Conservation (phyloP, 495 filamentous ascomycete species). For the Annulohypoxylon moriforme region DNA sequence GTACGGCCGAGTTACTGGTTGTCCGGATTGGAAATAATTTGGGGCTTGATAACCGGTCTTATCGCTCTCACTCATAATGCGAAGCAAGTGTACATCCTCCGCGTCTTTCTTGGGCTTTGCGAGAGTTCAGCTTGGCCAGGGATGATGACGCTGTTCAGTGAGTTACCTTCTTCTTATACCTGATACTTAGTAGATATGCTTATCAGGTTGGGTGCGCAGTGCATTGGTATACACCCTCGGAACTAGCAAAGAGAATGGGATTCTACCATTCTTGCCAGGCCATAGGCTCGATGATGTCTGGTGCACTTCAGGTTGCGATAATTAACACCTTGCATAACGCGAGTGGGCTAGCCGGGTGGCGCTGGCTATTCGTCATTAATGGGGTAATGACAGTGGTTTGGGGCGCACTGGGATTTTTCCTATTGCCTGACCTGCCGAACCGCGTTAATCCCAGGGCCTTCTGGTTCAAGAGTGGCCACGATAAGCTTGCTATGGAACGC, state of each 20-base stretch:
- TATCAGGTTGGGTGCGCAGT: constrained; percentile 25
- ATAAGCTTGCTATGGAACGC: constrained; percentile 44
- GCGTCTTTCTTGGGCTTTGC: constrained; percentile 65
- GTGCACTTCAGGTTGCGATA: constrained; percentile 65
- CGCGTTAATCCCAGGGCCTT: constrained; percentile 51
- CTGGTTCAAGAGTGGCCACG: constrained; percentile 51
- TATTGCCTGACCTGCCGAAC: constrained; percentile 63
- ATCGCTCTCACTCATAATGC: constrained; percentile 47
- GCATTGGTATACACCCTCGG: constrained; percentile 55
- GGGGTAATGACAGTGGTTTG: constrained; percentile 61
- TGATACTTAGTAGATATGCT: background rate
- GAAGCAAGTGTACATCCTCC: constrained; percentile 53
- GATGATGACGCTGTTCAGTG: constrained; percentile 56
- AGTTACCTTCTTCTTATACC: constrained; percentile 1
- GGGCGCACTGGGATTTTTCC: constrained; percentile 59
- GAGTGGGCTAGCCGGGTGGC: constrained; percentile 64
- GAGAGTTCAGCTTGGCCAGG: constrained; percentile 60
- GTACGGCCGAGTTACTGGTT: constrained; percentile 56
- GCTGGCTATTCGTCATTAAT: constrained; percentile 67
- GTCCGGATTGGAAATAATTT: constrained; percentile 55
- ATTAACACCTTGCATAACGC: constrained; percentile 61
- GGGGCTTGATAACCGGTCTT: constrained; percentile 55
- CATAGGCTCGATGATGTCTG: constrained; percentile 53
- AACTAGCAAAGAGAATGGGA: constrained; percentile 55
- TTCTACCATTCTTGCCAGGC: constrained; percentile 59